Conservation (phyloP, 2,329 filamentous ascomycete genomes). For the Cercospora nicotianae region DNA sequence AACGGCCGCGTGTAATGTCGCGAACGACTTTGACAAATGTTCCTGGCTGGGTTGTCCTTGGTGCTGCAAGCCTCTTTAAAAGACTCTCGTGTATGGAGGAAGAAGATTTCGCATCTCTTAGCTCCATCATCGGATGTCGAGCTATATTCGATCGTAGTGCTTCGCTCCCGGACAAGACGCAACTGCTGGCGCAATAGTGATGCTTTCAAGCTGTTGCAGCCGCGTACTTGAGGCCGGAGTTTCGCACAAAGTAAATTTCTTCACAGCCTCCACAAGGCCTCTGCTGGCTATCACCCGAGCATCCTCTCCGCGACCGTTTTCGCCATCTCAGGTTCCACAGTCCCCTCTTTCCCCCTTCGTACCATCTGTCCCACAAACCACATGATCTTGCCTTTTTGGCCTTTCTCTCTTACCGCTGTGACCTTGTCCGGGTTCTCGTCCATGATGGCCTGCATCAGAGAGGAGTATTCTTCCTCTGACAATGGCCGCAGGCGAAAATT, state of each 20-base stretch:
- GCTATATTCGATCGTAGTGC: background rate
- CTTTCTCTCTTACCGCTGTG: slow-evolving; percentile 58
- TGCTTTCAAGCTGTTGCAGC: background rate
- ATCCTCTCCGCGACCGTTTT: slow-evolving; percentile 55
- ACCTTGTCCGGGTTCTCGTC: slow-evolving; percentile 59
- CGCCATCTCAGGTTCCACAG: slow-evolving; percentile 61
- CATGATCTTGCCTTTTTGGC: slow-evolving; percentile 64
- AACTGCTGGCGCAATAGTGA: background rate
- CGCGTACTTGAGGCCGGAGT: background rate
- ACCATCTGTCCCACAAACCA: slow-evolving; percentile 72
- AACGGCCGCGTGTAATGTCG: too few relatives aligned
- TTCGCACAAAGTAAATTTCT: background rate
- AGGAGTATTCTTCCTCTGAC: slow-evolving; percentile 56
- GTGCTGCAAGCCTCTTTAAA: background rate
- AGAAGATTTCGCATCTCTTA: background rate
- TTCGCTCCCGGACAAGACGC: background rate
- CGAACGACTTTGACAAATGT: background rate
- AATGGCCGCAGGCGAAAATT: slow-evolving; percentile 57
- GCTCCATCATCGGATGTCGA: background rate
- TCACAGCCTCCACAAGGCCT: background rate
- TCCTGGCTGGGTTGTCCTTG: background rate
- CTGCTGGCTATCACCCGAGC: slow-evolving; percentile 7
- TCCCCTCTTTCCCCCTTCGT: slow-evolving; percentile 58
- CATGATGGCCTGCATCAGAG: slow-evolving; percentile 56
- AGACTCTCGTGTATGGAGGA: too few relatives aligned